Evolutionary conservation across 2,329 filamentous ascomycete genomes (phyloP).

Genomic region (Monosporascus sp.): DNA sequence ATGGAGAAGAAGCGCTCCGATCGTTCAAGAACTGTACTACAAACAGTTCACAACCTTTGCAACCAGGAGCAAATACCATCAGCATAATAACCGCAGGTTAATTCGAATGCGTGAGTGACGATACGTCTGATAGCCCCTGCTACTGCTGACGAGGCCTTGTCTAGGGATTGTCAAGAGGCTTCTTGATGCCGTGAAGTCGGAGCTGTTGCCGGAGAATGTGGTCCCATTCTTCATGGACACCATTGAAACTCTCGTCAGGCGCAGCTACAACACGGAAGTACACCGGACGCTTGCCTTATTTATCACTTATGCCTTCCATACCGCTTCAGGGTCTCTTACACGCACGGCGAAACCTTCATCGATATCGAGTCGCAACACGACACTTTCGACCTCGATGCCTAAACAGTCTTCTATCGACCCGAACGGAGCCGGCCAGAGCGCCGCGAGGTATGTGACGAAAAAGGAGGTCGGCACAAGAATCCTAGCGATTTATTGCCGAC

Average conservation of each 20-base stretch:
- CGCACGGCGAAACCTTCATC: slow-evolving; percentile 46
- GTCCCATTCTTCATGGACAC: slow-evolving; percentile 72
- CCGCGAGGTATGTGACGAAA: slow-evolving; percentile 47
- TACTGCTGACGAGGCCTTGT: slow-evolving; percentile 8
- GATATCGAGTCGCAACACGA: slow-evolving; percentile 33
- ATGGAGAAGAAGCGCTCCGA: slow-evolving; percentile 73
- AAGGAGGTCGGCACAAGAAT: slow-evolving; percentile 69
- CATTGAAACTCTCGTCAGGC: slow-evolving; percentile 73
- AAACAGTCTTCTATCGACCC: slow-evolving; percentile 31
- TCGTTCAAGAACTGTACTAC: slow-evolving; percentile 86
- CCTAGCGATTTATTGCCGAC: slow-evolving; percentile 68
- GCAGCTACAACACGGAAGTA: slow-evolving; percentile 76
- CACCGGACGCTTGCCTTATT: slow-evolving; percentile 85
- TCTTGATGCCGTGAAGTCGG: slow-evolving; percentile 83
- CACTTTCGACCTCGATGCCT: slow-evolving; percentile 30
- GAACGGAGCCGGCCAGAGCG: slow-evolving; percentile 23
- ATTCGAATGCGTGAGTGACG: slow-evolving; percentile 74
- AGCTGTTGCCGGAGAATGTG: slow-evolving; percentile 66
- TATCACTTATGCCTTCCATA: slow-evolving; percentile 85
- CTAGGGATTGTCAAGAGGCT: slow-evolving; percentile 83
- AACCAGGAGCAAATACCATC: slow-evolving; percentile 82
- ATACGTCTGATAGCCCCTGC: slow-evolving; percentile 2
- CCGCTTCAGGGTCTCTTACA: slow-evolving; percentile 39
- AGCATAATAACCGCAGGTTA: slow-evolving; percentile 84
- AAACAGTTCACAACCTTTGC: slow-evolving; percentile 86